phyloP scores from a whole-genome alignment of 768 basidiomycete genomes.

The Punctularia strigosozonata region DNA sequence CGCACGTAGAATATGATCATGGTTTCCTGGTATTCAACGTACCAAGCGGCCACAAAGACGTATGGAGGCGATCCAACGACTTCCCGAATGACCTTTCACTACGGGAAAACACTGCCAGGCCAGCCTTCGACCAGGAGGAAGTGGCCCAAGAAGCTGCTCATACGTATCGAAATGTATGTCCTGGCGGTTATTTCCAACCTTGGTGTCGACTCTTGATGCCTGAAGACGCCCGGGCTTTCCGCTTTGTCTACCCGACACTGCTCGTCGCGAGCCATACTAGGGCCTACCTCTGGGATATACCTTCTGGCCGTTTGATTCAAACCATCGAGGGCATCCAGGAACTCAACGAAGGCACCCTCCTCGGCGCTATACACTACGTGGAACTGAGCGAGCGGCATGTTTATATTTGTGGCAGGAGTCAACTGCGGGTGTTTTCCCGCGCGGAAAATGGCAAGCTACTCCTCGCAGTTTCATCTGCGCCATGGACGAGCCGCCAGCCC shows the following conservation, averaged over 20 bases:
- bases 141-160: constrained; percentile 13
- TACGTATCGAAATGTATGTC: constrained; percentile 6
- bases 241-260: constrained; percentile 58
- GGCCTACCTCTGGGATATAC: constrained; percentile 56
- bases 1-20: constrained; percentile 63
- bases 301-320: constrained; percentile 35
- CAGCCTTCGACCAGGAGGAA: constrained; percentile 16
- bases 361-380: constrained; percentile 40
- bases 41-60: constrained; percentile 43
- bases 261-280: constrained; percentile 31
- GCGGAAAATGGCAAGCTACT: constrained; percentile 1
- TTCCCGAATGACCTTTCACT: constrained; percentile 4
- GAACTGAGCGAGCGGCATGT: constrained; percentile 48
- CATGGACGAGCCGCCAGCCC: background rate
- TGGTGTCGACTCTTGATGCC: constrained; percentile 47
- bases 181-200: constrained; percentile 45
- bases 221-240: constrained; percentile 36
- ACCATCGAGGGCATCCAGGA: constrained; percentile 30
- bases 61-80: constrained; percentile 45
- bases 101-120: constrained; percentile 10
- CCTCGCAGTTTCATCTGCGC: background rate
- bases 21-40: constrained; percentile 69
- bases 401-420: constrained; percentile 40
- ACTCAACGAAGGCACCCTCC: background rate
- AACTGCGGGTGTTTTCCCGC: constrained; percentile 45